Evolutionary conservation across 164 flowering plant genomes (phyloP), one percentile per base, ranked within the genome.

Genomic region (Aristolochia californica): DNA sequence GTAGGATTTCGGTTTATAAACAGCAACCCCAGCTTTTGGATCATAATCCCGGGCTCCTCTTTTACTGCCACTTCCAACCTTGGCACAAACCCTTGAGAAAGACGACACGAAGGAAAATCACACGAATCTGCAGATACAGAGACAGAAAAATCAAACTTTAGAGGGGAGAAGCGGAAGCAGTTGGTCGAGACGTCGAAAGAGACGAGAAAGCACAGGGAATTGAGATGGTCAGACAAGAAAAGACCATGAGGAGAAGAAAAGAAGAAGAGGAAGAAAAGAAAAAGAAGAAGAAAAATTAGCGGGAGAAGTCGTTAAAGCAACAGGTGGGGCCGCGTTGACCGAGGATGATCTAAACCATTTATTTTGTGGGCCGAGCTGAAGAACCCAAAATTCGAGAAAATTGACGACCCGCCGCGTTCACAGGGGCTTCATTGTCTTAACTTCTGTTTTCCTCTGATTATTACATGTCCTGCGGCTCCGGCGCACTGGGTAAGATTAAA

Each of bases 1-100:
- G 56, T 85, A 93, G 14, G 98, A 81, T 49, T 79, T 87, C 27
- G 98, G 97, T 70, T 87, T 93, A 68, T 88, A 93, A 17, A 93
- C 75, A 0, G 95, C 20, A 23, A 93, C 89, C 4, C 98, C 98
- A 0, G 48, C 69, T 64, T 73, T 83, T n/a, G 88, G 87, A 58
- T 80, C 78, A 17, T 25, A 10, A 21, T 49, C 48, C 17, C 71
- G 49, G 23, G 64, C 63, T 54, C 50, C 59, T 44, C 49, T 64
- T 21, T 57, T 73, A 20, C 66, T 66, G 45, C 62, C 53, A 63
- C 72, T 65, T 2, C 52, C 66, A 30, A 73, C 57, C 49, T 25
- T 57, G 5, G 10, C 51, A 14, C 27, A 23, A 65, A 30, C 17
- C 34, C 52, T 57, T 2, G 75, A 52, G 27, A 15, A 16, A 45